These are phyloP conservation scores for Helenozyma baotianmanensis DNA, from an alignment of 805 yeast genomes.

Conservation along the genomic window DNA sequence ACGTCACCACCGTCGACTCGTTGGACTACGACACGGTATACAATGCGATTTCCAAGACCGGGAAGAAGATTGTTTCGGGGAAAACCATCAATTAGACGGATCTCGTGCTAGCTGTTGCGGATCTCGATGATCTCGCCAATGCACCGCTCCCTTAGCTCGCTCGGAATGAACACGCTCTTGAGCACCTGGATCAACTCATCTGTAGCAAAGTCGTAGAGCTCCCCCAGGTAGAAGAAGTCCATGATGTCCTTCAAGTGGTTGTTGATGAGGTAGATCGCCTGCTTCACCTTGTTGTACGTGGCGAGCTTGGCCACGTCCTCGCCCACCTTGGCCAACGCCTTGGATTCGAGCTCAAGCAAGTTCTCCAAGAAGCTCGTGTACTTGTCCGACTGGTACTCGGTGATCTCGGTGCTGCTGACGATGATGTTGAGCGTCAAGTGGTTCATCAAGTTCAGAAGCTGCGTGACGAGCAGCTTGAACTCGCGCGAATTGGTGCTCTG, in stretches of 20 bases:
- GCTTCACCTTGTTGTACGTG: constrained; percentile 19
- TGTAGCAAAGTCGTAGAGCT: constrained; percentile 45
- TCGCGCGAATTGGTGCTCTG: constrained; percentile 22
- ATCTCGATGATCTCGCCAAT: constrained; percentile 45
- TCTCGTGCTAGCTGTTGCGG: constrained; percentile 21
- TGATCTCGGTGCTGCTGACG: constrained; percentile 25
- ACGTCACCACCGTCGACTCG: constrained; percentile 54
- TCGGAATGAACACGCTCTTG: constrained; percentile 41
- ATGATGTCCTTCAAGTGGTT: constrained; percentile 44
- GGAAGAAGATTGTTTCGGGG: constrained; percentile 75
- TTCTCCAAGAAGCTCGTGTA: constrained; percentile 22
- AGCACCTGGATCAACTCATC: constrained; percentile 41
- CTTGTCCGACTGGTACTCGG: constrained; percentile 32
- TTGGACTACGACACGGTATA: constrained; percentile 75
- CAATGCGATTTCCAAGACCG: constrained; percentile 81
- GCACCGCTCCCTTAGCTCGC: constrained; percentile 40
- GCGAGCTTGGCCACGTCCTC: constrained; percentile 7
- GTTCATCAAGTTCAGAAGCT: constrained; percentile 26
- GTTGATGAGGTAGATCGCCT: constrained; percentile 28
- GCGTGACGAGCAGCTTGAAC: constrained; percentile 24
- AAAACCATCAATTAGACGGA: constrained; percentile 24
- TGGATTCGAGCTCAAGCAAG: constrained; percentile 7
- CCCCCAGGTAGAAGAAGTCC: constrained; percentile 49
- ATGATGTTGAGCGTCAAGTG: constrained; percentile 25
- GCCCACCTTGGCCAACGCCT: constrained; percentile 6